These are phyloP conservation scores for Xylaria arbuscula DNA, from an alignment of 2,329 filamentous ascomycete species.

Conservation along the genomic window DNA sequence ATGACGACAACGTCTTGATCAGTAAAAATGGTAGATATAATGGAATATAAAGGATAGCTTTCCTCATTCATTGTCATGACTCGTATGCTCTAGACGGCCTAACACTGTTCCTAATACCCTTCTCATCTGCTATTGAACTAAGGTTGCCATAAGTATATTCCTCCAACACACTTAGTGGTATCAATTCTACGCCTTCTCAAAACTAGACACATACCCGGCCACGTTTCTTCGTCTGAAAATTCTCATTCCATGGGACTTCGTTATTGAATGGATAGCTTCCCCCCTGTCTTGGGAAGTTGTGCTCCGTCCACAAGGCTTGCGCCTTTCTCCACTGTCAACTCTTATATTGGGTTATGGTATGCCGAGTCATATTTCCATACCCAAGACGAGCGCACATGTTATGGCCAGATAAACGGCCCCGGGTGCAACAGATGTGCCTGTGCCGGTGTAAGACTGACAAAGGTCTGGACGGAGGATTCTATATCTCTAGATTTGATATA, in stretches of 20 bases:
- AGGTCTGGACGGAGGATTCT: constrained; percentile 4
- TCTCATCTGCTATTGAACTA: constrained; percentile 6
- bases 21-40: no score
- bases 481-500: constrained; percentile 4
- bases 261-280: background rate
- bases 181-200: constrained; percentile 15
- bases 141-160: constrained; percentile 22
- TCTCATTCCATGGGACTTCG: background rate
- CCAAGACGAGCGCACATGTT: constrained; percentile 21
- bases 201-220: constrained; percentile 20
- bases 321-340: background rate
- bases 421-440: background rate
- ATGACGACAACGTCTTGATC: no score
- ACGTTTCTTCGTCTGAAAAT: background rate
- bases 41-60: constrained; percentile 4
- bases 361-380: constrained; percentile 17
- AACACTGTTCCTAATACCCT: constrained; percentile 13
- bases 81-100: background rate
- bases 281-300: background rate
- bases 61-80: constrained; percentile 19
- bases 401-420: constrained; percentile 7
- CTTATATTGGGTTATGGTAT: constrained; percentile 14
- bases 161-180: constrained; percentile 20
- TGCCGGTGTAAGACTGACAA: background rate
- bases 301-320: constrained; percentile 3